Evolutionary conservation across 768 basidiomycete species (phyloP), one percentile per base, ranked within the genome.

Genomic region (Trametes maxima): DNA sequence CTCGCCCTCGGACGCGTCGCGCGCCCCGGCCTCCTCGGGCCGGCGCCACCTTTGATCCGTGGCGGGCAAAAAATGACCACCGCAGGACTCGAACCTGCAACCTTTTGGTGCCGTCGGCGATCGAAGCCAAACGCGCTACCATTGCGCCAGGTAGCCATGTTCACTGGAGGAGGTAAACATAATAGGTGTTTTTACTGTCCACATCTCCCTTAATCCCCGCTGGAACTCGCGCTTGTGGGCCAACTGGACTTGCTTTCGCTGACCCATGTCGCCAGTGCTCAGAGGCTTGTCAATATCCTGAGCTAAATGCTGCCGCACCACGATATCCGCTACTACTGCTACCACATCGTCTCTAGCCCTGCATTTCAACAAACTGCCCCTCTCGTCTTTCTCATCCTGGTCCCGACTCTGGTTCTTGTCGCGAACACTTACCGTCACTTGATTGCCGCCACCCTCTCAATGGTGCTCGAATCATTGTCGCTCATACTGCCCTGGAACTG

Each of bases 51-150:
- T 14, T n/a, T n/a, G n/a, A 40, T 4, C 24, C 44, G 13, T 10
- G 1, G 24, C 43, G 7, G 6, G 22, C 21, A 21, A 59, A 47
- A 21, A 48, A 67, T 89, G 89, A 90, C 85, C 86, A 88, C 88
- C 86, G 88, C 90, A 90, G 90, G 90, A 89, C 88, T 92, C 89
- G 90, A 92, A 92, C 90, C 90, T 92, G 89, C 90, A 92, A 87
- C 90, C 90, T 91, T 88, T 90, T 90, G 90, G 89, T 92, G 64
- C 8, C 48, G 28, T 25, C 19, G 59, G 68, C 68, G 55, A 83
- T 89, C 88, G 89, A 91, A 91, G 89, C 89, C 89, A 90, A 89
- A 91, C 88, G 89, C 89, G 89, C 89, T 91, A 90, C 89, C 89
- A 90, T 91, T 90, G 89, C 87, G 89, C 89, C 78, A 91, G 87